Base-by-base conservation (phyloP, 2,329 filamentous ascomycete species). In the Huntiella savannae region DNA sequence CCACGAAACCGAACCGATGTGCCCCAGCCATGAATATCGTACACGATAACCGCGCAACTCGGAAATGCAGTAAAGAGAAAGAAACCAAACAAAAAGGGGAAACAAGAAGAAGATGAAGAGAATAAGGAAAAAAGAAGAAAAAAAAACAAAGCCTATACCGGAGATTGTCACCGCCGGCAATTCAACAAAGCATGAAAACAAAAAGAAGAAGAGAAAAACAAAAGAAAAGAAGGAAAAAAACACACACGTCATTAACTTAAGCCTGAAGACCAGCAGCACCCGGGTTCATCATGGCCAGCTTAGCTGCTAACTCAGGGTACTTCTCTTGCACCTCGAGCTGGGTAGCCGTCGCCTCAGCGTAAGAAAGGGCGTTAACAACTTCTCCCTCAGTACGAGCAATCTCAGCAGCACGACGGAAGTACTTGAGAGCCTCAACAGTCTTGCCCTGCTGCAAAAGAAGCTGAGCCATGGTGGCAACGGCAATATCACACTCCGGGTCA, bases 401-500 rank as follows among this genome's bases (percentile, higher is more conserved):
- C 65, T 96, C 87, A 22, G 88, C 91, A 2, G 91, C 91, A 51
- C 85, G 81, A 70, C 96, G 87, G 60, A 98, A 98, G 69, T 96
- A 96, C 63, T 82, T 85, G 53, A 98, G 77, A 1, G 91, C 91
- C 52, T 95, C 84, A 33, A 81, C 82, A 49, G 98, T 88, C 68
- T 95, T 95, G 62, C 91, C 91, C 69, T 96, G 91, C 63, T 98
- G 91, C 33, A 98, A 75, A 45, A 98, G 78, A 37, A 98, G 76
- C 64, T 98, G 91, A 8, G 91, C 91, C 85, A 98, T 95, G 46
- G 91, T 98, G 45, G 91, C 91, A 37, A 98, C 91, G 37, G 91
- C 91, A 58, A 98, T 98, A 58, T 98, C 91, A 60, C 91, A 98
- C 62, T 98, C 91, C 19, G 91, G 91, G 58, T 98, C 91, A 60